Base-by-base conservation (phyloP, 805 yeast species). In the Lipomyces orientalis region DNA sequence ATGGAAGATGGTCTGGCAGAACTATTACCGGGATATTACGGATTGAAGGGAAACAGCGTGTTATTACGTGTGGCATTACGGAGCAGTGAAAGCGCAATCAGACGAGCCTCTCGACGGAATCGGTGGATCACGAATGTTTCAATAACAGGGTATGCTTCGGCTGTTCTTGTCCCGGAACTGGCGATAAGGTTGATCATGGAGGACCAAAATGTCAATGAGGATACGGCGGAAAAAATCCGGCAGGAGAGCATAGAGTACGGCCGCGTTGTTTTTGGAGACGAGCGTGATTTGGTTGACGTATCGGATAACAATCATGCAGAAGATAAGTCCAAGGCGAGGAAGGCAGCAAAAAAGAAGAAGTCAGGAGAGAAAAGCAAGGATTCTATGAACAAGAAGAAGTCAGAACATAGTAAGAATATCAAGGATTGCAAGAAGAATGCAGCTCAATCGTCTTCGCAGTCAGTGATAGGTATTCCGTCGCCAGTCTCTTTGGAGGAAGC, bases 91-190 rank as follows among this genome's bases (percentile, higher is more conserved):
- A 46, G 33, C 5, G 46, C 31, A 31, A 31, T 70, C 5, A 35
- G 61, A 7, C 46, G 39, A 14, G 68, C 68, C 1, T 61, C 67
- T 4, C 16, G 37, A 39, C 39, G n/a, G 31, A 29, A 46, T 16
- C 35, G 62, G 7, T 70, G 73, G 73, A 68, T 70, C 16, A 49
- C 65, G 6, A 66, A 67, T n/a, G n/a, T 70, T 35, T 69, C 73
- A 14, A 64, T 57, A 12, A 70, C 67, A 3, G 72, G 71, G 14
- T 70, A 70, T 49, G 68, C 61, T 8, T 43, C 66, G 14, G 19
- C 60, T 12, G 71, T 70, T 12, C 58, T 70, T 5, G 72, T 70
- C 7, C 73, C 73, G 22, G 73, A 70, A 46, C 33, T 69, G 19
- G 71, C 73, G 1, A 56, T 67, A 19, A 51, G 61, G 60, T 61